Evolutionary conservation across 306 rosid species (phyloP), one percentile per base, ranked within the genome.

Genomic region (Chamaecrista fasciculata): DNA sequence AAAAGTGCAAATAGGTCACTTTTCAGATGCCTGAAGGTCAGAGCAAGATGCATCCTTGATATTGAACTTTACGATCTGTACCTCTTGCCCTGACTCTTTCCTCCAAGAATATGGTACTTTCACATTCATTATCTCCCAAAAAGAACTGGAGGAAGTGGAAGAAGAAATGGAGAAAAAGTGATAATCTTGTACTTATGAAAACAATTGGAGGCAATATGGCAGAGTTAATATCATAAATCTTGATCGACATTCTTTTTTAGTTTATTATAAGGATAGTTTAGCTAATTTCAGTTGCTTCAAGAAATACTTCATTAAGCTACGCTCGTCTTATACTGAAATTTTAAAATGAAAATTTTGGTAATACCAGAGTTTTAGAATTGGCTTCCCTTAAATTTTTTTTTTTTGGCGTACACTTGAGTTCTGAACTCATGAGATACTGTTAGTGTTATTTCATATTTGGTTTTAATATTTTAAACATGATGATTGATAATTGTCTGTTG

Each of bases 211-310:
- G 67, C 42, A 73, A 19, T 49, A 64, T 9, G 51, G 16, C 47
- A 69, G 67, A 50, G 71, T 42, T 69, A 73, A n/a, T 69, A 66
- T 64, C 62, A 58, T 65, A 57, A 59, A 51, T 73, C 65, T 74
- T 65, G 51, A 44, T 65, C 19, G 46, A 75, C 78, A 49, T 65
- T 50, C 24, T 25, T 8, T 51, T 62, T 63, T 58, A 59, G 66
- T 50, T 50, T 66, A 50, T 62, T 67, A 56, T 73, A 56, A 59
- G 6, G 67, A 23, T 59, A 76, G 40, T 59, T 58, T 33, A 48
- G 25, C 11, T 55, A 40, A 47, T 31, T 58, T 58, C 15, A n/a
- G n/a, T 72, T 40, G 48, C 1, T 34, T 71, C 58, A 70, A 39
- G 69, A 4, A n/a, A n/a, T n/a, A n/a, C n/a, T n/a, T n/a, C n/a